A percentile compares a stretch with the other conserved stretches of the same genome.
These are phyloP conservation scores for Scheffersomyces titani DNA, from an alignment of 1,139 yeast genomes.

Conservation along the genomic window DNA sequence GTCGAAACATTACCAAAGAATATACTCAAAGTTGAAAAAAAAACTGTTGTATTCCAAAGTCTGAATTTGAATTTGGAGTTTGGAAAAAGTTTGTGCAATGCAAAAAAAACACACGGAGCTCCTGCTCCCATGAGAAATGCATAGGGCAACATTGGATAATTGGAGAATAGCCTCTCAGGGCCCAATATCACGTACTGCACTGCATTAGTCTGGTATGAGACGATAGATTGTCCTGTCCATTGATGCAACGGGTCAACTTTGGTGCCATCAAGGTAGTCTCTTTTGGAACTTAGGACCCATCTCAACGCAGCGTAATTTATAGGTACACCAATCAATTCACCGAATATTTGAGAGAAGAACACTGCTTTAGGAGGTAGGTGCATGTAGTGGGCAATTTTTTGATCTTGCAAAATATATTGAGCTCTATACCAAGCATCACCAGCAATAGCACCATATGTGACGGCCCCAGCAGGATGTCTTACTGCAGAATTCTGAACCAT, in stretches of 20 bases:
- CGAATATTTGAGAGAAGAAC: slow-evolving; percentile 50
- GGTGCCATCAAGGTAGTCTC: slow-evolving; percentile 39
- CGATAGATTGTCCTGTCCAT: slow-evolving; percentile 52
- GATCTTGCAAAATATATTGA: slow-evolving; percentile 49
- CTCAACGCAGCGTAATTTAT: slow-evolving; percentile 47
- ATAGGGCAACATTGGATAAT: slow-evolving; percentile 42
- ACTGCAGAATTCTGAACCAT: slow-evolving; percentile 33
- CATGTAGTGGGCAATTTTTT: slow-evolving; percentile 50
- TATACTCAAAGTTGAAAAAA: slow-evolving; percentile 47
- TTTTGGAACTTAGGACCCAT: slow-evolving; percentile 45
- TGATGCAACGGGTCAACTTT: slow-evolving; percentile 47
- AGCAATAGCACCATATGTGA: slow-evolving; percentile 51
- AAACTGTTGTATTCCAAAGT: slow-evolving; percentile 50
- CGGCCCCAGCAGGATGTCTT: slow-evolving; percentile 50
- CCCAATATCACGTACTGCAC: slow-evolving; percentile 53
- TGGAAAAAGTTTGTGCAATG: slow-evolving; percentile 27
- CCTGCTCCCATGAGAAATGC: slow-evolving; percentile 45
- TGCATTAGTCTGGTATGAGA: slow-evolving; percentile 46
- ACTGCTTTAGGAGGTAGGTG: slow-evolving; percentile 49
- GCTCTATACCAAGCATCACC: slow-evolving; percentile 59
- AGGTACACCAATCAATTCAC: slow-evolving; percentile 53
- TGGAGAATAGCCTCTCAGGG: slow-evolving; percentile 40
- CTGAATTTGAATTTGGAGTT: slow-evolving; percentile 26
- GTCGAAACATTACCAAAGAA: slow-evolving; percentile 55
- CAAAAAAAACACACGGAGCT: slow-evolving; percentile 35